Evolutionary conservation across 495 filamentous ascomycete genomes (phyloP).

Genomic region (Aspergillus asperescens): DNA sequence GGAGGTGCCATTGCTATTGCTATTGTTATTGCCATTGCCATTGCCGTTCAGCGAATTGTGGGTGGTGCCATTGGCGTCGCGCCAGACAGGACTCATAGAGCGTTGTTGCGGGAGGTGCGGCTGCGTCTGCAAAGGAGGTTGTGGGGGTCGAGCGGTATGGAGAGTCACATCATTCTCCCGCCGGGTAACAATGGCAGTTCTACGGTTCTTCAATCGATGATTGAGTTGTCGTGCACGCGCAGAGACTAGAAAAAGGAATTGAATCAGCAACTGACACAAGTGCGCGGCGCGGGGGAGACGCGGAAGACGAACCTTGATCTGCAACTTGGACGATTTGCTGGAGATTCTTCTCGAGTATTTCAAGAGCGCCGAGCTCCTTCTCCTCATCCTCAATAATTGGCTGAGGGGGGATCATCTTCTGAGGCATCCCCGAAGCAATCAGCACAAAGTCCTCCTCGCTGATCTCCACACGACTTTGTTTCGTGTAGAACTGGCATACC

Average conservation of each 20-base stretch:
- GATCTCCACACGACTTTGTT: conserved; percentile 77
- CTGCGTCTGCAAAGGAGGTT: background rate
- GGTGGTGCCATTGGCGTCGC: conserved; percentile 29
- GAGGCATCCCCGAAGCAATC: conserved; percentile 72
- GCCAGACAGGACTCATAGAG: conserved; percentile 34
- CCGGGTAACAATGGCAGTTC: conserved; percentile 61
- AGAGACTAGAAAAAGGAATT: conserved; percentile 49
- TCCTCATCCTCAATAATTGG: conserved; percentile 81
- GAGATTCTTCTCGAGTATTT: conserved; percentile 74
- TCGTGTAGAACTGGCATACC: conserved; percentile 75
- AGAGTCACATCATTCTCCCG: conserved; percentile 46
- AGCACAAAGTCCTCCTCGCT: conserved; percentile 81
- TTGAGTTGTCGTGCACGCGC: conserved; percentile 76
- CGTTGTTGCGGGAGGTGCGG: conserved; percentile 20
- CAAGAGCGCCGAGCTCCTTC: conserved; percentile 75
- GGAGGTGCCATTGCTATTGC: conserved; percentile 27
- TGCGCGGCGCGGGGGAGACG: background rate
- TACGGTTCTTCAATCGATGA: conserved; percentile 70
- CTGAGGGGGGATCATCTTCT: conserved; percentile 77
- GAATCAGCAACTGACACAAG: conserved; percentile 12
- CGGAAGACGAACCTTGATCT: conserved; percentile 60
- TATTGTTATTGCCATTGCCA: background rate
- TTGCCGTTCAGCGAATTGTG: conserved; percentile 9
- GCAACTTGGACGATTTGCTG: conserved; percentile 70
- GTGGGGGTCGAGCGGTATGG: conserved; percentile 15